Evolutionary conservation across 2,329 filamentous ascomycete genomes (phyloP).

Genomic region (Sphaceloma murrayae): DNA sequence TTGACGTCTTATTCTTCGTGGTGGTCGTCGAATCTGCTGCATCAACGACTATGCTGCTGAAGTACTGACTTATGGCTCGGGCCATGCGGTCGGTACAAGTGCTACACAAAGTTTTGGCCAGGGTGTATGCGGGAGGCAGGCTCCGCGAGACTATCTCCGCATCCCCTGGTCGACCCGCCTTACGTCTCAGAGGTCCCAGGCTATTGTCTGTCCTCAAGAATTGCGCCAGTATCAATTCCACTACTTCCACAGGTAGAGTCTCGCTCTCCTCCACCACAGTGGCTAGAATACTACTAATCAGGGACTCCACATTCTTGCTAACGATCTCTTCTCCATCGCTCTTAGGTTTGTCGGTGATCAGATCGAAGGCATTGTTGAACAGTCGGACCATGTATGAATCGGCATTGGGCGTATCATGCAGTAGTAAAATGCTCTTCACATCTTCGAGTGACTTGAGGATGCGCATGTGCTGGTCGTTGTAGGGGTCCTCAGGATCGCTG

Average conservation of each 20-base stretch:
- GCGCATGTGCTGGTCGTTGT: conserved; percentile 88
- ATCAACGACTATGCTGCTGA: conserved; percentile 91
- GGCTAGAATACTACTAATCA: conserved; percentile 77
- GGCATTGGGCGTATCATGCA: conserved; percentile 76
- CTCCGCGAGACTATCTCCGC: conserved; percentile 11
- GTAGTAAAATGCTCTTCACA: conserved; percentile 86
- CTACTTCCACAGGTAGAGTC: conserved; percentile 66
- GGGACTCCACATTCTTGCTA: conserved; percentile 85
- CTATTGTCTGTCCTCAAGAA: conserved; percentile 79
- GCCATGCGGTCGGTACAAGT: conserved; percentile 88
- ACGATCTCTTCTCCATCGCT: conserved; percentile 68
- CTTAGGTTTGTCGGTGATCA: conserved; percentile 69
- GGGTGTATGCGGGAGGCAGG: conserved; percentile 85
- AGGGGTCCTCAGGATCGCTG: conserved; percentile 76
- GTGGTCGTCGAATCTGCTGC: conserved; percentile 41
- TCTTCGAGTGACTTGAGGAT: conserved; percentile 81
- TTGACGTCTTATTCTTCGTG: conserved; percentile 48
- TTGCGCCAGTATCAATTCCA: conserved; percentile 90
- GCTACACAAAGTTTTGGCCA: conserved; percentile 92
- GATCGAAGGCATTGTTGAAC: conserved; percentile 86
- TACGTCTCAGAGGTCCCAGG: conserved; percentile 29
- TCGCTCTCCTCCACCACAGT: conserved; percentile 79
- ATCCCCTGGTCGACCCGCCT: conserved; percentile 30
- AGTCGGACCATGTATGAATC: conserved; percentile 70
- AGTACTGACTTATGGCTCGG: conserved; percentile 88